Evolutionary conservation across 2,329 filamentous ascomycete genomes (phyloP), one percentile per base, ranked within the genome.

Genomic region (Trichoderma atroviride): DNA sequence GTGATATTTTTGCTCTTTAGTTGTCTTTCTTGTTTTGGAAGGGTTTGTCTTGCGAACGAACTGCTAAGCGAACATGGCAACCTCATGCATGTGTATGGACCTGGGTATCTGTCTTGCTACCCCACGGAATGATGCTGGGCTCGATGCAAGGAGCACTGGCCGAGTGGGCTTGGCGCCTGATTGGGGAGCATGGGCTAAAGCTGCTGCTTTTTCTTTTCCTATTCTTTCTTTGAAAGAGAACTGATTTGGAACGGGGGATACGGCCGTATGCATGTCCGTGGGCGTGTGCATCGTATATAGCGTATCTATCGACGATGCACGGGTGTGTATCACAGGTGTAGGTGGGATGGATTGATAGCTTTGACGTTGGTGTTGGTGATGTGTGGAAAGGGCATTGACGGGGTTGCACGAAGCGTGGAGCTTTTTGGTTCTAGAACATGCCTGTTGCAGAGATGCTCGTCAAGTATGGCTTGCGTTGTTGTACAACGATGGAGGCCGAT

Each of bases 311-410:
- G 37, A 37, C 24, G 27, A 50, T 52, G 27, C 47, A 19, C 37
- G 37, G 1, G 16, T 43, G n/a, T 50, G n/a, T 50, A 22, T 7
- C 16, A 43, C 9, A 22, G 16, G 33, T 33, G 33, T 4, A 22
- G 16, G 33, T 33, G 33, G 33, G 33, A 33, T 33, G 11, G 33
- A 33, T 33, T 11, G 40, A n/a, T 16, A 9, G 19, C 19, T 60
- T 61, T 52, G 29, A n/a, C 31, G 59, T 62, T 62, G 59, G 43
- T 62, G 43, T 43, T 31, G 7, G 59, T 43, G 33, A 33, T 52
- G 59, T 63, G 47, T 29, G 31, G 27, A 33, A 33, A 35, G 60
- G 29, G 43, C 40, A 47, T 19, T 47, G 10, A 22, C 3, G 43
- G 22, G 43, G 47, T 55, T 55, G 13, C 33, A 40, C 60, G 22